phyloP scores from a whole-genome alignment of 306 rosid species.

The Styphnolobium japonicum region DNA sequence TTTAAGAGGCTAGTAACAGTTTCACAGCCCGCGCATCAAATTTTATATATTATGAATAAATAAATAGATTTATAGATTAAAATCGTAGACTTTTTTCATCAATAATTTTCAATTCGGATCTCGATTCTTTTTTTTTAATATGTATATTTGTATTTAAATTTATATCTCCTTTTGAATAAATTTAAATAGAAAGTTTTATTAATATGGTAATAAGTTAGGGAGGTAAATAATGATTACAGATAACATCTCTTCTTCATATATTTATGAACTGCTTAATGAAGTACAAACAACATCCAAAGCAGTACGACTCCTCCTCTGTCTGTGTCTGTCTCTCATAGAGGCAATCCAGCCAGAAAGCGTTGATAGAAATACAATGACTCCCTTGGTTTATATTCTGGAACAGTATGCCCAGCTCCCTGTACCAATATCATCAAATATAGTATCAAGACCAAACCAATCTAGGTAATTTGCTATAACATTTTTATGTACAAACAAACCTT shows the following conservation, averaged over 20 bases:
- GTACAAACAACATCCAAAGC: background rate
- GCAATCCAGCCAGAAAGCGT: conserved; percentile 50
- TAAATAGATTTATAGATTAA: no score
- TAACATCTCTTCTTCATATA: background rate
- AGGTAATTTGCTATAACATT: background rate
- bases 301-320: background rate
- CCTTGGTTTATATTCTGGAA: conserved; percentile 74
- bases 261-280: background rate
- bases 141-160: no score
- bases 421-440: conserved; percentile 16
- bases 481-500: conserved; percentile 46
- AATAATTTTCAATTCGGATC: no score
- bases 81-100: no score
- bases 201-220: no score
- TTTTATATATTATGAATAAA: no score
- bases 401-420: conserved; percentile 86
- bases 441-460: background rate
- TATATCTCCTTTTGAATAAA: no score
- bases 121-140: no score
- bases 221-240: background rate
- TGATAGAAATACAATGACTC: conserved; percentile 61
- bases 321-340: conserved; percentile 22
- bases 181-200: no score
- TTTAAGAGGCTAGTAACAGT: no score
- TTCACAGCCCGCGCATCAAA: no score